Percentiles rank a stretch among this genome's conserved stretches.
phyloP scores from a whole-genome alignment of 2,329 filamentous ascomycete species.

The Monosporascus sp. region DNA sequence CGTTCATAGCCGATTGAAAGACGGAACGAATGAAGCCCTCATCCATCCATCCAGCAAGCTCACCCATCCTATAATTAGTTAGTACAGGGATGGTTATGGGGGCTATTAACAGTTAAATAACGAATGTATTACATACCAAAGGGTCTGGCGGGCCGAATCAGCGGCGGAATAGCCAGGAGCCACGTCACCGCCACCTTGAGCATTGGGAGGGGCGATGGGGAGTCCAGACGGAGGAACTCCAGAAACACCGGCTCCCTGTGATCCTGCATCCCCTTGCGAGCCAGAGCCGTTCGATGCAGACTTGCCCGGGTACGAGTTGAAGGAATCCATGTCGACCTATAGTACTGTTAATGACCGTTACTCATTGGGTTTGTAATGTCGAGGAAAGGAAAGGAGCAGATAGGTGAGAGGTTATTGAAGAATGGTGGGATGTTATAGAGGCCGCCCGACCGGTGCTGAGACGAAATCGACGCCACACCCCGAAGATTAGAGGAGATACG shows the following conservation, averaged over 20 bases:
- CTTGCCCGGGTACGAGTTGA: slow-evolving; percentile 31
- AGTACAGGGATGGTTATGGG: slow-evolving; percentile 1
- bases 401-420: slow-evolving; percentile 1
- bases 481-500: no score
- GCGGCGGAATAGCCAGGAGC: slow-evolving; percentile 23
- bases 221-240: slow-evolving; percentile 22
- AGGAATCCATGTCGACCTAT: slow-evolving; percentile 28
- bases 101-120: background rate
- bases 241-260: slow-evolving; percentile 26
- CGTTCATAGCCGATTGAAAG: slow-evolving; percentile 82
- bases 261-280: slow-evolving; percentile 30
- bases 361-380: no score
- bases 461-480: no score
- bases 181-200: slow-evolving; percentile 29
- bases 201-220: slow-evolving; percentile 27
- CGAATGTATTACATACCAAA: slow-evolving; percentile 40
- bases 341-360: no score
- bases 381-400: background rate
- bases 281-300: slow-evolving; percentile 32
- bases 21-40: slow-evolving; percentile 97
- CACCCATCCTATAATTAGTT: slow-evolving; percentile 75
- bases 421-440: background rate
- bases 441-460: no score
- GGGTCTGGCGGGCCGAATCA: slow-evolving; percentile 50
- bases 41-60: slow-evolving; percentile 98